Evolutionary conservation across 768 basidiomycete genomes (phyloP).

Genomic region (Amanita pseudoporphyria): DNA sequence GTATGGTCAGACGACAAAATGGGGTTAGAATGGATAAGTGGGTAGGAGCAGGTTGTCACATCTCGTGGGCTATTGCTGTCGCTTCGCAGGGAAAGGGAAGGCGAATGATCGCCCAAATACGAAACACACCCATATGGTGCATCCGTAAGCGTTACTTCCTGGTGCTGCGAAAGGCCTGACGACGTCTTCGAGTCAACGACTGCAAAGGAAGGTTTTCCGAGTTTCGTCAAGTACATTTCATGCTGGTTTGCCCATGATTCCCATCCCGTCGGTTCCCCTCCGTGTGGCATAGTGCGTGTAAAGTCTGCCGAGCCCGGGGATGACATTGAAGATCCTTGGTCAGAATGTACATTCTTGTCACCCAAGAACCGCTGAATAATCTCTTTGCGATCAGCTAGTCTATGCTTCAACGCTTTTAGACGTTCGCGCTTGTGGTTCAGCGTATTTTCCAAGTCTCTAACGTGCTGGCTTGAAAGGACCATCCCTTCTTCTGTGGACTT

Average conservation of each 20-base stretch:
- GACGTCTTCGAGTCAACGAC: background rate
- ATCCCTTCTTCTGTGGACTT: conserved; percentile 60
- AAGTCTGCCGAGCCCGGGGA: background rate
- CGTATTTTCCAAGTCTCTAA: conserved; percentile 66
- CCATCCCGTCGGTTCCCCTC: background rate
- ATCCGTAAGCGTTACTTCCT: background rate
- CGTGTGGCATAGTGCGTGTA: background rate
- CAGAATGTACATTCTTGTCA: background rate
- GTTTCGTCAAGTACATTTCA: background rate
- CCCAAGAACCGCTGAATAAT: background rate
- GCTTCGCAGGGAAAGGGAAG: background rate
- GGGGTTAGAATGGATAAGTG: background rate
- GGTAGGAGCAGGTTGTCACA: background rate
- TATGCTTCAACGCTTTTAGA: conserved; percentile 45
- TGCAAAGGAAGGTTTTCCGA: background rate
- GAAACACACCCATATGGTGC: background rate
- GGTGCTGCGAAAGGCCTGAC: background rate
- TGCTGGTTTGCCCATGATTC: background rate
- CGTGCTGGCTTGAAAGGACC: conserved; percentile 48
- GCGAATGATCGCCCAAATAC: background rate
- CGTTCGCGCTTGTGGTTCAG: conserved; percentile 54
- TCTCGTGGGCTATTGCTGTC: background rate
- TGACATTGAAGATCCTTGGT: background rate
- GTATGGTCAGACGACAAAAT: background rate
- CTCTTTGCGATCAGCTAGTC: background rate